Evolutionary conservation across 2,329 filamentous ascomycete species (phyloP), one percentile per base, ranked within the genome.

Genomic region (Parastagonospora avenae): DNA sequence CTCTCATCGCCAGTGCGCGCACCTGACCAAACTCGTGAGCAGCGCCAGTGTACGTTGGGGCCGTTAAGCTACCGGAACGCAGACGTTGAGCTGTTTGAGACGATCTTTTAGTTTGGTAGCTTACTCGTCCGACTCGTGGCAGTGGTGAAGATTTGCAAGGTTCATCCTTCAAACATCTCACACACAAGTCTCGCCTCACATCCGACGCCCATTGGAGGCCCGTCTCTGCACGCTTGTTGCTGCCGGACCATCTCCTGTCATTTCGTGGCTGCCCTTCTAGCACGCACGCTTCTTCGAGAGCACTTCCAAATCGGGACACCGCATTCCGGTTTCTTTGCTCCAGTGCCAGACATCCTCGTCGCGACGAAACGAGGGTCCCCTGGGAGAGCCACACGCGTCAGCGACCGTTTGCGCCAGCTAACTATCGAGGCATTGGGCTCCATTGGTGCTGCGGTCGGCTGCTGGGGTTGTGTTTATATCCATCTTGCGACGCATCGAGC

Each of bases 381-480:
- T 70, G 64, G 68, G 50, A 45, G 48, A 42, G 47, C 48, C 50
- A 48, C 55, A 60, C 58, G 67, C 55, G 59, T 67, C 66, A 60
- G 67, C 68, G 68, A 71, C 66, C 62, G 67, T 66, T 64, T 67
- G 66, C 66, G 63, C 68, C 66, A 63, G 59, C 63, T 68, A 57
- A 61, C 58, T 62, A 64, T 60, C 61, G 50, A 58, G 58, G 57
- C 60, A 54, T 69, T 59, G 64, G 66, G 66, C 69, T 72, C 67
- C 62, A 72, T 72, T 73, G 68, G 71, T 62, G 57, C 54, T 59
- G 51, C 57, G 50, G 61, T 66, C 59, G 63, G 71, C 68, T 62
- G 66, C 64, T 62, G 54, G 55, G 64, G 54, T 57, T 45, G 64
- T 68, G 62, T 72, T 72, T 73, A 72, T 73, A 74, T 72, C 60